These are phyloP conservation scores for Corylus avellana DNA, from an alignment of 306 rosid genomes.

Conservation along the genomic window DNA sequence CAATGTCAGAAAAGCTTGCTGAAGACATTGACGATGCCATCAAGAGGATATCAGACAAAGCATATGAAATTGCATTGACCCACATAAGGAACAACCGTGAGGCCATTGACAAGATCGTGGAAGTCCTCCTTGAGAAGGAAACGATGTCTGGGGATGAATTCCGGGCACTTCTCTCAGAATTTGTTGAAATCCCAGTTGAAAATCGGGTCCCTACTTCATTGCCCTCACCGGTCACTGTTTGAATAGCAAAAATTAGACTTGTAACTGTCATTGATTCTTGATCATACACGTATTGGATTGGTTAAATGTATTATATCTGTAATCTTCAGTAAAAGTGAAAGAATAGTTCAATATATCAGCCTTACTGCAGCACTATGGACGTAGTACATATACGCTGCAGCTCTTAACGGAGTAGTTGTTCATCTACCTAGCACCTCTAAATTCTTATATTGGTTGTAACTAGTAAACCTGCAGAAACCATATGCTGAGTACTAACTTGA, in stretches of 20 bases:
- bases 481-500: too few relatives aligned
- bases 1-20: conserved; percentile 96
- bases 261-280: conserved; percentile 30
- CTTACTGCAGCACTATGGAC: too few relatives aligned
- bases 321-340: conserved; percentile 21
- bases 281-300: conserved; percentile 18
- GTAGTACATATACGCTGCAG: too few relatives aligned
- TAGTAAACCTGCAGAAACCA: too few relatives aligned
- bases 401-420: too few relatives aligned
- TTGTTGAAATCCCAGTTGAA: conserved; percentile 83
- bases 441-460: too few relatives aligned
- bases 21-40: conserved; percentile 88
- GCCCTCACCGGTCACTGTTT: conserved; percentile 73
- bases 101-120: conserved; percentile 92
- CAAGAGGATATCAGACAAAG: conserved; percentile 82
- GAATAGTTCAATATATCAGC: not conserved
- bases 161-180: conserved; percentile 84
- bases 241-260: conserved; percentile 34
- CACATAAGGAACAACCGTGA: conserved; percentile 96
- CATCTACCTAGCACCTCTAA: too few relatives aligned
- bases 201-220: conserved; percentile 70
- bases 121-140: conserved; percentile 91
- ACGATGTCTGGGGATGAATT: conserved; percentile 88
- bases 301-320: conserved; percentile 46
- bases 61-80: conserved; percentile 74